These are phyloP conservation scores for Pestalotiopsis sp. DNA, from an alignment of 2,329 filamentous ascomycete genomes.

Conservation along the genomic window DNA sequence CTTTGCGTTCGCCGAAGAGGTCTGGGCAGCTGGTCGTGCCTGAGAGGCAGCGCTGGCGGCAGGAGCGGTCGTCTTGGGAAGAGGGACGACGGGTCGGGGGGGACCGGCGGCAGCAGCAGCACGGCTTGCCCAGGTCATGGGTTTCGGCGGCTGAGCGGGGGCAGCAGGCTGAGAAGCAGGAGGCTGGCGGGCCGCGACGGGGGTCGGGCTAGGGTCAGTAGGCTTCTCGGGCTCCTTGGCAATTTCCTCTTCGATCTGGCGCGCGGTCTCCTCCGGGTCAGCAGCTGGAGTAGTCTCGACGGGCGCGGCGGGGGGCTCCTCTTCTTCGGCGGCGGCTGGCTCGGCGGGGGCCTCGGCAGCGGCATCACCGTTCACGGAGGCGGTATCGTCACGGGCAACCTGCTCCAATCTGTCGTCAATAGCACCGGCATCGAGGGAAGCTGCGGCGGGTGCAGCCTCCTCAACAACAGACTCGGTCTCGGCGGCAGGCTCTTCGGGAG, in stretches of 20 bases:
- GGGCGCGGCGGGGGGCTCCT: constrained; percentile 33
- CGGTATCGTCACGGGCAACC: constrained; percentile 35
- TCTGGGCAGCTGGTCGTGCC: constrained; percentile 54
- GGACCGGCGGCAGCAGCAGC: constrained; percentile 65
- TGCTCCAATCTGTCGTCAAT: constrained; percentile 67
- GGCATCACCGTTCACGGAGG: constrained; percentile 23
- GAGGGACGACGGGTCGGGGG: constrained; percentile 53
- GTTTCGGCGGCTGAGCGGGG: constrained; percentile 55
- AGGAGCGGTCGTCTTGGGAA: constrained; percentile 60
- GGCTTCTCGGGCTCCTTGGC: constrained; percentile 66
- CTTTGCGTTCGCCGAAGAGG: constrained; percentile 42
- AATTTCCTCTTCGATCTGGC: constrained; percentile 59
- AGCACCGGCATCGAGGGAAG: constrained; percentile 43
- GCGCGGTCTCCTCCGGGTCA: constrained; percentile 52
- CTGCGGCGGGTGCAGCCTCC: constrained; percentile 27
- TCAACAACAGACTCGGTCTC: constrained; percentile 38
- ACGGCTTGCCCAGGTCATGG: constrained; percentile 77
- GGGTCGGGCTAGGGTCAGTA: constrained; percentile 61
- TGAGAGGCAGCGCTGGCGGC: constrained; percentile 56
- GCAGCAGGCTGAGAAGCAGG: constrained; percentile 36
- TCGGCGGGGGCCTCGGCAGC: constrained; percentile 16
- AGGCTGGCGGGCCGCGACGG: constrained; percentile 50
- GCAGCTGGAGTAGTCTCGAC: constrained; percentile 40
- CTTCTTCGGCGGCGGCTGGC: constrained; percentile 36
- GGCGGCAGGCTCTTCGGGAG: constrained; percentile 34